Evolutionary conservation across 169 alveolate species (phyloP).

Genomic region (Plasmodium gallinaceum): DNA sequence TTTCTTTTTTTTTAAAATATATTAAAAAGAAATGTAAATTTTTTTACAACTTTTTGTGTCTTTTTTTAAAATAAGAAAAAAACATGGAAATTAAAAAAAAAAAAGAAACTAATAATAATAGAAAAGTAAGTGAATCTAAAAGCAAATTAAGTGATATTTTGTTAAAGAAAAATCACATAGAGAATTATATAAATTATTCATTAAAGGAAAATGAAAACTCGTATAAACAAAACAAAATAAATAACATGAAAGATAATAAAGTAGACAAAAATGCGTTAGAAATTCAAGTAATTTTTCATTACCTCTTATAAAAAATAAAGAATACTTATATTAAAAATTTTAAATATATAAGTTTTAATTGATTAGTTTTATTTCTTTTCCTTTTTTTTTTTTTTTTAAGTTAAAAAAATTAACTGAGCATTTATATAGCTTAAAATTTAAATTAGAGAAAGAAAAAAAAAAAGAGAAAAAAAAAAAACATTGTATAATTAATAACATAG

Average conservation of each 20-base stretch:
- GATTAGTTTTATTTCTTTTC: not conserved
- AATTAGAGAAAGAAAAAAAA: slow-evolving; percentile 57
- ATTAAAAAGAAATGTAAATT: not conserved
- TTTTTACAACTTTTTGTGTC: not conserved
- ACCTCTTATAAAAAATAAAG: not conserved
- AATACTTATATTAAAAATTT: not conserved
- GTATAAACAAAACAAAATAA: not conserved
- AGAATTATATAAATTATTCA: slow-evolving; percentile 17
- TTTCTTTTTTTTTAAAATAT: not conserved
- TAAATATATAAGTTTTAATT: not conserved
- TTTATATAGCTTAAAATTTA: slow-evolving; percentile 40
- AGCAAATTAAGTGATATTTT: slow-evolving; percentile 11
- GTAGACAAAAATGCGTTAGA: slow-evolving; percentile 10
- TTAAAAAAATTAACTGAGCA: slow-evolving; percentile 51
- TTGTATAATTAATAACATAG: not conserved
- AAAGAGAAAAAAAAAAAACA: slow-evolving; percentile 14
- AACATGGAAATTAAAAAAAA: slow-evolving; percentile 24
- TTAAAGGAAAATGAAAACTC: slow-evolving; percentile 3
- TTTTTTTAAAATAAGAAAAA: slow-evolving; percentile 19
- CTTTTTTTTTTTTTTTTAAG: slow-evolving; percentile 8
- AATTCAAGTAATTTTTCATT: slow-evolving; percentile 26
- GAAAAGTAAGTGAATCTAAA: not conserved
- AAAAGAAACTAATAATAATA: slow-evolving; percentile 4
- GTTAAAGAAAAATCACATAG: slow-evolving; percentile 24
- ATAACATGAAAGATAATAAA: not conserved